Evolutionary conservation across 345 rosid genomes (phyloP).

Genomic region (Rhizophora mangle): DNA sequence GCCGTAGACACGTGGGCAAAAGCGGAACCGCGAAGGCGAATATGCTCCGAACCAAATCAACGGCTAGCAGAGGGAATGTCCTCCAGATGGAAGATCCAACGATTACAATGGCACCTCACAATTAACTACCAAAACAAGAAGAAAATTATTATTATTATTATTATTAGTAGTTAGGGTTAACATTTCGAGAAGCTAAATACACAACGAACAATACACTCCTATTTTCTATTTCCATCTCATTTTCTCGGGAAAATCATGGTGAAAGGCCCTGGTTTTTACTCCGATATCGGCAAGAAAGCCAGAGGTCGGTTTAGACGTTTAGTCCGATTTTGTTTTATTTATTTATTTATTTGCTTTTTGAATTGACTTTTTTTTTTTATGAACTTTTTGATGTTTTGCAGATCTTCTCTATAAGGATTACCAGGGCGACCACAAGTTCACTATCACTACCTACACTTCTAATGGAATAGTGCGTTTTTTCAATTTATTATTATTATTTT

Average conservation of each 20-base stretch:
- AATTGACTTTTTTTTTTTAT: not conserved
- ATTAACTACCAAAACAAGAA: not conserved
- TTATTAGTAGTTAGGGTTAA: not conserved
- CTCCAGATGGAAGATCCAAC: conserved; percentile 22
- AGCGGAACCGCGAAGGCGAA: not conserved
- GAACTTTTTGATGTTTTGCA: conserved; percentile 15
- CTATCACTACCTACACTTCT: conserved; percentile 68
- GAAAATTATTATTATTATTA: not conserved
- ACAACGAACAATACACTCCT: not conserved
- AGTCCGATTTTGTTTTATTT: not conserved
- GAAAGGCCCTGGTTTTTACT: conserved; percentile 93
- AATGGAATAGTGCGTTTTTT: conserved; percentile 65
- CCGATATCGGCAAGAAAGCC: conserved; percentile 91
- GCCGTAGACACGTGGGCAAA: not conserved
- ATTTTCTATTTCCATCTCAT: not conserved
- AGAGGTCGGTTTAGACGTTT: conserved; percentile 43
- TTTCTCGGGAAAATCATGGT: conserved; percentile 51
- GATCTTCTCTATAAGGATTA: conserved; percentile 92
- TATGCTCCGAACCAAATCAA: conserved; percentile 20
- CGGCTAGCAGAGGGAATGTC: conserved; percentile 17
- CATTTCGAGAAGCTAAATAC: no score
- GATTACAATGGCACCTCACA: conserved; percentile 14
- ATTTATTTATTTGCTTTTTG: not conserved
- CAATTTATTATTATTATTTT: not conserved
- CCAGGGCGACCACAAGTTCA: conserved; percentile 87